Base-by-base conservation (phyloP, 495 filamentous ascomycete species). In the Aspergillus nanangensis region DNA sequence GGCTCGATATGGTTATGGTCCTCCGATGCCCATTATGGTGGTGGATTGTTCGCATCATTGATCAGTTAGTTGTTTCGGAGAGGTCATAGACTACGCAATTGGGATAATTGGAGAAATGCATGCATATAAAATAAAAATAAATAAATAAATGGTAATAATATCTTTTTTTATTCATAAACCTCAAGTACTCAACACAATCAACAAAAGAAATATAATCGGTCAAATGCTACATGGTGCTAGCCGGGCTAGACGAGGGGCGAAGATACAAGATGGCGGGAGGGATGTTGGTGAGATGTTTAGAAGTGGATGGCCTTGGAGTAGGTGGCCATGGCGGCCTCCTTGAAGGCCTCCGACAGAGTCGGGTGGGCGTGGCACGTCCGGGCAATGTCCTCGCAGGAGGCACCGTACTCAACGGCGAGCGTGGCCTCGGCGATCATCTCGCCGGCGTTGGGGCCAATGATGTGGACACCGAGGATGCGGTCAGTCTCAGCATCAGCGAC, bases 391-490 rank as follows among this genome's bases (percentile, higher is more conserved):
- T 97, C 93, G 58, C 81, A 86, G 49, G 86, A 91, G 19, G 93
- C 93, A 42, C 93, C 93, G 64, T 97, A 98, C 77, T 98, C 93
- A 41, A 98, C 71, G 43, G 93, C 94, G 55, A 98, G 76, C 32
- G 91, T 92, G 44, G 87, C 93, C 76, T 98, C 93, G 14, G 92
- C 93, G 73, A 98, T 95, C 94, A 98, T 96, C 80, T 98, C 93
- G 56, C 93, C 93, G 32, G 93, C 93, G 67, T 88, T 90, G 60
- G 94, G 79, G 37, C 93, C 93, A 57, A 98, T 81, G 70, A 98
- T 97, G 78, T 98, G 93, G 46, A 95, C 83, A 54, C 93, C 93
- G 43, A 98, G 74, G 48, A 98, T 84, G 48, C 93, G 80, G 72
- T 98, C 93, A 38, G 93, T 97, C 79, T 97, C 90, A 49, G 90